These are phyloP conservation scores for Sphagnum contortum DNA, from an alignment of 225 moss, liverwort and hornwort genomes.

Conservation along the genomic window DNA sequence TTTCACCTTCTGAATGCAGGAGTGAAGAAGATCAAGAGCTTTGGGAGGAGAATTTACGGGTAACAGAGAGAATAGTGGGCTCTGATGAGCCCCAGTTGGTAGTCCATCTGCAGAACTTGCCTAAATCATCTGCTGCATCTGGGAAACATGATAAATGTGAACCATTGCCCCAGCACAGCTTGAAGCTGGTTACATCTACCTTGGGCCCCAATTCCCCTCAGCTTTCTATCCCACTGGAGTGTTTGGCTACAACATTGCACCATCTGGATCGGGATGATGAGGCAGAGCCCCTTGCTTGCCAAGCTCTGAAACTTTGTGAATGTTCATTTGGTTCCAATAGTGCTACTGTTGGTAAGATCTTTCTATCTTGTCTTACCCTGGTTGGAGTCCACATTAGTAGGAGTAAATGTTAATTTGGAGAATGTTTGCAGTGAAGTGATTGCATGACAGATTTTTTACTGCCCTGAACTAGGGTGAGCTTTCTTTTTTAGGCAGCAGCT, in stretches of 20 bases:
- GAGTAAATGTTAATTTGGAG: no score
- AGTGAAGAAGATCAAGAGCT: slow-evolving; percentile 68
- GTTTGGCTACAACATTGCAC: slow-evolving; percentile 75
- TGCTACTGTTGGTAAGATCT: slow-evolving; percentile 51
- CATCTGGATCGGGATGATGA: slow-evolving; percentile 60
- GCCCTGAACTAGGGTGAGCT: no score
- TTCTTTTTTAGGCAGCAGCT: neutral
- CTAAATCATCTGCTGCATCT: slow-evolving; percentile 69
- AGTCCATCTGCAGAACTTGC: slow-evolving; percentile 69
- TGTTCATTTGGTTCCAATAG: slow-evolving; percentile 58
- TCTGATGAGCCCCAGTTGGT: slow-evolving; percentile 58
- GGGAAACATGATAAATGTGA: slow-evolving; percentile 69
- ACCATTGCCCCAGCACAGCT: slow-evolving; percentile 53
- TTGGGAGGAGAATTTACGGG: slow-evolving; percentile 65
- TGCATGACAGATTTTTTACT: no score
- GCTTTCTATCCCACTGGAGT: slow-evolving; percentile 63
- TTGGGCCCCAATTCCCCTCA: slow-evolving; percentile 70
- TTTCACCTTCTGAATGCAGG: slow-evolving; percentile 19
- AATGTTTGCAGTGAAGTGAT: no score
- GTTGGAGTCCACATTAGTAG: neutral
- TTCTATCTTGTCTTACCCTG: neutral
- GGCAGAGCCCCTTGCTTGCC: slow-evolving; percentile 78
- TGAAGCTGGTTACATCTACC: slow-evolving; percentile 58
- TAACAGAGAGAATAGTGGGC: slow-evolving; percentile 53
- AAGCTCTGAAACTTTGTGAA: slow-evolving; percentile 71